Base-by-base conservation (phyloP, 768 basidiomycete genomes). In the Lentinula sp. region DNA sequence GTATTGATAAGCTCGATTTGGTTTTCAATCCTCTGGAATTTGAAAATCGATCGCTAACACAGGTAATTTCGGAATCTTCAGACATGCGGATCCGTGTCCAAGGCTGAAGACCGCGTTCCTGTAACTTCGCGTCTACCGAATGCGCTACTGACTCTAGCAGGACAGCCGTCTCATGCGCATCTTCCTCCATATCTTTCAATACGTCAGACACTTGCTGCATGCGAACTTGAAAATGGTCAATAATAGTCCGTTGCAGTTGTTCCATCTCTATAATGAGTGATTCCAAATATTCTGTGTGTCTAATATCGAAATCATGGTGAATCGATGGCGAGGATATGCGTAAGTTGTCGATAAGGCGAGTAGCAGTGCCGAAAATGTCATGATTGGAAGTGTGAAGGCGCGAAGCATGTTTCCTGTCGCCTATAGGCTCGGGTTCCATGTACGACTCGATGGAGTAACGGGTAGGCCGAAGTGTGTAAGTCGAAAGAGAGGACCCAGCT, bases 31-130 rank as follows among this genome's bases (percentile, higher is more conserved):
- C 49, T 36, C 39, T 57, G 13, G 64, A 64, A 57, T 58, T 64
- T 53, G 20, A 46, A 12, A 62, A 49, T 32, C 20, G 71, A 72
- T 63, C 60, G 12, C 69, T 69, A 6, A 87, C 83, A 16, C 78
- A 77, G 0, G 87, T 88, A 23, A 68, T 67, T 57, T 85, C 81
- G 1, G 88, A 89, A 68, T 88, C 86, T 67, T 83, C 81, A n/a
- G 88, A 89, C 52, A 82, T 86, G 58, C 85, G 79, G 13, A 81
- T 77, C 1, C 75, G 73, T 43, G 78, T 75, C 62, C 62, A 63
- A 18, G 77, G 65, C 32, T 69, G 65, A 32, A 80, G 69, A 12
- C 77, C 77, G 3, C 71, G 71, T 20, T 69, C 61, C 6, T 68
- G 66, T 36, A 82, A 63, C n/a, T 77, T 79, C n/a, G 75, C 76